phyloP scores from a whole-genome alignment of 805 yeast genomes.

The Pichia deserticola region DNA sequence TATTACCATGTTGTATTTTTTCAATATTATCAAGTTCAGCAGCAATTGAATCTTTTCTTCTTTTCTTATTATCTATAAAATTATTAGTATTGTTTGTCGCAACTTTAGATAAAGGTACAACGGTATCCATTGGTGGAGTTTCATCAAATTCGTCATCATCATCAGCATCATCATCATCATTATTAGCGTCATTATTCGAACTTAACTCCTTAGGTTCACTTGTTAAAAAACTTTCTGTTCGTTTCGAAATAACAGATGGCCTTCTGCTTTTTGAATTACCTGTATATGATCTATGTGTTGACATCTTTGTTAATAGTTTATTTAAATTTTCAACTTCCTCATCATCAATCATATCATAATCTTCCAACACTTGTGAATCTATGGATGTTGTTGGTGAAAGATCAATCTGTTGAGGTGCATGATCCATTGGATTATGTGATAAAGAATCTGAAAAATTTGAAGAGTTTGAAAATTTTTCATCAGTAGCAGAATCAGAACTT shows the following conservation, averaged over 20 bases:
- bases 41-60: conserved; percentile 13
- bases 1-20: conserved; percentile 13
- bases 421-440: not conserved
- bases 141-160: conserved; percentile 23
- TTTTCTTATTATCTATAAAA: conserved; percentile 14
- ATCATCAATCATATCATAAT: conserved; percentile 9
- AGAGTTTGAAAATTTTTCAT: not conserved
- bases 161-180: not conserved
- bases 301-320: conserved; percentile 29
- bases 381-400: conserved; percentile 1
- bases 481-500: not conserved
- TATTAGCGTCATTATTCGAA: not conserved
- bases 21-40: conserved; percentile 17
- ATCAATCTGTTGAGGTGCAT: not conserved
- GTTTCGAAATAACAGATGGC: not conserved
- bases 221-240: not conserved
- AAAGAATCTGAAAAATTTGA: not conserved
- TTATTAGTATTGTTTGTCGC: conserved; percentile 16
- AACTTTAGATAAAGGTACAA: conserved; percentile 29
- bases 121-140: conserved; percentile 31
- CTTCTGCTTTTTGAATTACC: not conserved
- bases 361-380: not conserved
- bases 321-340: conserved; percentile 23
- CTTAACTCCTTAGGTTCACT: not conserved
- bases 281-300: conserved; percentile 19